Percentiles rank a stretch among this genome's conserved stretches.
Evolutionary conservation across 495 filamentous ascomycete species (phyloP).

Genomic region (Pseudomonodictys pantanalensis): DNA sequence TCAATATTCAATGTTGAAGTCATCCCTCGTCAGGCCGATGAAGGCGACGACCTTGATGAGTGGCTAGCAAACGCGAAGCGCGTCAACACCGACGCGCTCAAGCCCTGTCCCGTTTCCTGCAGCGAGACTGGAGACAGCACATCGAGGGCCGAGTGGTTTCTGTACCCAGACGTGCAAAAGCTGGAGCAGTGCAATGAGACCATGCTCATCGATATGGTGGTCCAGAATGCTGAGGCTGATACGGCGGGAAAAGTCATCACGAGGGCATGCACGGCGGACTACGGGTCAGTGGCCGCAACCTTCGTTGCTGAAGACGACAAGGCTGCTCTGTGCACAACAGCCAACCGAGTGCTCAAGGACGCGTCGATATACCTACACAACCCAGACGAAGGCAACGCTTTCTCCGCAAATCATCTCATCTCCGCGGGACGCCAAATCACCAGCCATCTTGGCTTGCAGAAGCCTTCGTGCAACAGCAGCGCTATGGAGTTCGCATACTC

Average conservation of each 20-base stretch:
- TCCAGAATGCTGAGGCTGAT: background rate
- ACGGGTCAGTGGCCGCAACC: background rate
- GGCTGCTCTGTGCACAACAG: slow-evolving; percentile 11
- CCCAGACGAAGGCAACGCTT: background rate
- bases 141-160: slow-evolving; percentile 4
- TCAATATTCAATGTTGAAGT: no score
- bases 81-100: background rate
- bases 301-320: slow-evolving; percentile 6
- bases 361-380: background rate
- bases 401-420: slow-evolving; percentile 8
- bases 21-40: background rate
- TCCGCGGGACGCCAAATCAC: slow-evolving; percentile 6
- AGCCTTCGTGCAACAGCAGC: slow-evolving; percentile 5
- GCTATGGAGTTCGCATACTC: slow-evolving; percentile 15
- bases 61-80: slow-evolving; percentile 1
- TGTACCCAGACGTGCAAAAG: slow-evolving; percentile 7
- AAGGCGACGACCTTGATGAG: slow-evolving; percentile 5
- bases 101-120: slow-evolving; percentile 8
- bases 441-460: slow-evolving; percentile 12
- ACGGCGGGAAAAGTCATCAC: background rate
- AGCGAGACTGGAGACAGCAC: slow-evolving; percentile 1
- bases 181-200: slow-evolving; percentile 5
- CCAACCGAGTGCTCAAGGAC: slow-evolving; percentile 6
- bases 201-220: slow-evolving; percentile 12
- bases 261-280: slow-evolving; percentile 8